Percentiles rank a stretch among this genome's conserved stretches.
Conservation (phyloP, 202 grass and related monocot species). For the Dendrocalamus latiflorus region DNA sequence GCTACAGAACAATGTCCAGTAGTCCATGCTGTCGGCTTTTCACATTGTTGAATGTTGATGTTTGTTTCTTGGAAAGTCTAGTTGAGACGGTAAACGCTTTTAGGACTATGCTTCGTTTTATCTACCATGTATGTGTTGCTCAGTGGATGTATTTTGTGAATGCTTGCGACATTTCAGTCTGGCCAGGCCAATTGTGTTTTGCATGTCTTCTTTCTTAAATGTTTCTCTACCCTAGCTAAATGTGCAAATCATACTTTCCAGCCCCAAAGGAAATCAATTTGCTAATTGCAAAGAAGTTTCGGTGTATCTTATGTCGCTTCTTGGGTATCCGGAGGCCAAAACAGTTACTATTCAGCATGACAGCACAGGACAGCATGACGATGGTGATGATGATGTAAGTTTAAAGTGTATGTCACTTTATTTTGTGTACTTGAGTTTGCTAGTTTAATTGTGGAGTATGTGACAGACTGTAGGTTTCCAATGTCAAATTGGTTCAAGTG, state of each 20-base stretch:
- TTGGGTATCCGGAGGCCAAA: conserved; percentile 67
- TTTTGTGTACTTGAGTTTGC: conserved; percentile 26
- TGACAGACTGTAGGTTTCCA: conserved; percentile 43
- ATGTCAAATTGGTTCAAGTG: conserved; percentile 29
- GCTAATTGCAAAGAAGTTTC: conserved; percentile 82
- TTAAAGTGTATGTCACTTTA: not conserved
- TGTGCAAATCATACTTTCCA: conserved; percentile 44
- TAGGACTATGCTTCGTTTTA: not conserved
- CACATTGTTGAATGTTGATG: conserved; percentile 3
- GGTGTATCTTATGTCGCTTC: conserved; percentile 71
- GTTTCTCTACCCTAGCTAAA: conserved; percentile 29
- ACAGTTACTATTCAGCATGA: conserved; percentile 34
- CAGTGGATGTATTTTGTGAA: not conserved
- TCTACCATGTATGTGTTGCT: conserved; percentile 8
- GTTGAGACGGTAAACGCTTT: not conserved
- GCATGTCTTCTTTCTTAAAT: conserved; percentile 1
- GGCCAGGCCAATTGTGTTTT: not conserved
- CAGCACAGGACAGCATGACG: conserved; percentile 4
- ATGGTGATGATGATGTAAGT: conserved; percentile 67
- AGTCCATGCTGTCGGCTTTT: not conserved
- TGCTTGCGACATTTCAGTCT: not conserved
- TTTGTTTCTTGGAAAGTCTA: not conserved
- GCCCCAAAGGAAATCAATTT: conserved; percentile 76
- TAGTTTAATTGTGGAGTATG: conserved; percentile 24
- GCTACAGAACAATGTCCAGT: not conserved